These are phyloP conservation scores for Haplosporangium sp. DNA, from an alignment of 371 early-diverging fungal species.

Conservation along the genomic window DNA sequence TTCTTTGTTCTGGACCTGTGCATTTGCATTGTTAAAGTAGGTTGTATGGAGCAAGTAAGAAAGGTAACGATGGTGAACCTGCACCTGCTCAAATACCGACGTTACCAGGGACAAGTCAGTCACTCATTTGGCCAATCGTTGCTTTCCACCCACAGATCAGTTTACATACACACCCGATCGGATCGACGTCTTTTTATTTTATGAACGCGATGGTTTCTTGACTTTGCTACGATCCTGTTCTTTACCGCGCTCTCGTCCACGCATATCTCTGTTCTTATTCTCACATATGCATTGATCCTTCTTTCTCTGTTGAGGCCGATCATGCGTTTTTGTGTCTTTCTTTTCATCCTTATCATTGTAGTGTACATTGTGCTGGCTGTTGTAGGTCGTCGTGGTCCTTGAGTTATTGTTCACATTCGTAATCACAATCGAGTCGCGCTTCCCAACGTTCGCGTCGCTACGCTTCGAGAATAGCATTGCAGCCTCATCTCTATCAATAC, in stretches of 20 bases:
- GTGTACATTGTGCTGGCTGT: too few relatives aligned
- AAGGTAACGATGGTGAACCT: neutral
- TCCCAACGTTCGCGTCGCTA: too few relatives aligned
- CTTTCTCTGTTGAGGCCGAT: too few relatives aligned
- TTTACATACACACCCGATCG: neutral
- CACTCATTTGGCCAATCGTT: neutral
- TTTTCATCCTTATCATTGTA: constrained; percentile 19
- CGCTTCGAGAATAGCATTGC: too few relatives aligned
- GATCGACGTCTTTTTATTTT: too few relatives aligned
- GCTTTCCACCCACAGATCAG: neutral
- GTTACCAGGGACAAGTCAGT: neutral
- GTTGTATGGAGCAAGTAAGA: neutral
- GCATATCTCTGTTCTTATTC: too few relatives aligned
- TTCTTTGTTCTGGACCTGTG: constrained; percentile 43
- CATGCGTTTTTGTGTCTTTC: neutral
- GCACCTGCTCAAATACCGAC: neutral
- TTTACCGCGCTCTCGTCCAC: too few relatives aligned
- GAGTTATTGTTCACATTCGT: constrained; percentile 22
- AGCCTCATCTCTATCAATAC: too few relatives aligned
- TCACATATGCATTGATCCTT: too few relatives aligned
- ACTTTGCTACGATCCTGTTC: too few relatives aligned
- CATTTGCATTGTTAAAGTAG: constrained; percentile 4
- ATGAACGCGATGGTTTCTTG: too few relatives aligned
- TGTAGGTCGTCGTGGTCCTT: constrained; percentile 10
- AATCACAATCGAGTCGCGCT: too few relatives aligned